A percentile compares a stretch with the other conserved stretches of the same genome.
Conservation (phyloP, 306 rosid genomes). For the Pachyrhizus erosus region DNA sequence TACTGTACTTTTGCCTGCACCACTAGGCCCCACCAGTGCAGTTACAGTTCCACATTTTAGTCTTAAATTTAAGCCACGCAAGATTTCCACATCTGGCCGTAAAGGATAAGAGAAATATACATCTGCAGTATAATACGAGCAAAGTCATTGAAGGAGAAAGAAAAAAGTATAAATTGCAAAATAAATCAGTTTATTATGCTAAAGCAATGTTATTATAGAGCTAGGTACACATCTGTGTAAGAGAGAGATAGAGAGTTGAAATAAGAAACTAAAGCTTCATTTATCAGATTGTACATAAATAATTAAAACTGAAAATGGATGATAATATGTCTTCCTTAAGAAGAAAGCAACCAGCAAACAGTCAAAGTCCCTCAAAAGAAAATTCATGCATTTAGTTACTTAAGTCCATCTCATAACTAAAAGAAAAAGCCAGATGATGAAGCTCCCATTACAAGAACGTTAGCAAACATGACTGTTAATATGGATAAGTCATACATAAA, state of each 20-base stretch:
- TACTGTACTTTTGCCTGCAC: conserved; percentile 94
- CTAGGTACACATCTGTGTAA: not conserved
- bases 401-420: conserved; percentile 21
- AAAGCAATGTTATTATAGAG: not conserved
- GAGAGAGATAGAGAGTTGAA: not conserved
- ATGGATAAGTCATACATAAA: not conserved
- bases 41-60: conserved; percentile 90
- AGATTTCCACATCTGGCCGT: conserved; percentile 80
- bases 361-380: conserved; percentile 9
- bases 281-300: conserved; percentile 18
- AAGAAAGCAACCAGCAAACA: conserved; percentile 10
- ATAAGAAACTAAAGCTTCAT: conserved; percentile 30
- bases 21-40: conserved; percentile 90
- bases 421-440: conserved; percentile 14
- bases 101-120: conserved; percentile 90
- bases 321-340: conserved; percentile 12
- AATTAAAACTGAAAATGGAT: conserved; percentile 29
- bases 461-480: conserved; percentile 24
- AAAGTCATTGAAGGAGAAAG: conserved; percentile 31
- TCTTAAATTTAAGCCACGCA: conserved; percentile 69
- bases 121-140: conserved; percentile 59
- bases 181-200: conserved; percentile 14
- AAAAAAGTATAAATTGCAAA: conserved; percentile 9
- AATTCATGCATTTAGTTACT: conserved; percentile 17
- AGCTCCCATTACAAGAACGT: conserved; percentile 27